A percentile compares a stretch with the other conserved stretches of the same genome.
These are phyloP conservation scores for Yarrowia yakushimensis DNA, from an alignment of 805 yeast species.

Conservation along the genomic window DNA sequence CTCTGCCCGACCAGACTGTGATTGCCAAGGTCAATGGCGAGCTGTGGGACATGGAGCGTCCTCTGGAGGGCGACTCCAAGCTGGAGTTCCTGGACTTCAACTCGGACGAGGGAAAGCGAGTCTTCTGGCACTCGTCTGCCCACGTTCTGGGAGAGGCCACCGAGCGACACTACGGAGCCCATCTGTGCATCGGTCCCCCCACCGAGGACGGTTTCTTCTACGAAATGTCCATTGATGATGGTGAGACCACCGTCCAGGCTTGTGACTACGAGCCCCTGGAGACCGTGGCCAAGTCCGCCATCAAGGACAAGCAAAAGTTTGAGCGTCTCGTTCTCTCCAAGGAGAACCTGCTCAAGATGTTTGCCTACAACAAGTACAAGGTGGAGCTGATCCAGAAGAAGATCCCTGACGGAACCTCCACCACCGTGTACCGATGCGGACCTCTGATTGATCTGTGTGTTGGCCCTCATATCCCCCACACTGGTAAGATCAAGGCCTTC, in stretches of 20 bases:
- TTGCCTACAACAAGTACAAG: slow-evolving; percentile 92
- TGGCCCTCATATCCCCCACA: slow-evolving; percentile 97
- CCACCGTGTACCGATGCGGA: slow-evolving; percentile 98
- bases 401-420: slow-evolving; percentile 91
- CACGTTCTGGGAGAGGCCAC: slow-evolving; percentile 97
- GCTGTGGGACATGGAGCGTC: slow-evolving; percentile 95
- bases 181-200: slow-evolving; percentile 92
- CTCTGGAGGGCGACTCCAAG: slow-evolving; percentile 66
- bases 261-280: slow-evolving; percentile 82
- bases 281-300: slow-evolving; percentile 79
- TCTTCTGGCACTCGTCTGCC: slow-evolving; percentile 98
- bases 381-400: slow-evolving; percentile 79
- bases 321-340: slow-evolving; percentile 90
- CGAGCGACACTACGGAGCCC: slow-evolving; percentile 94
- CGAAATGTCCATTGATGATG: slow-evolving; percentile 82
- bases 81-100: slow-evolving; percentile 89
- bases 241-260: slow-evolving; percentile 72
- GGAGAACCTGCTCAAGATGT: slow-evolving; percentile 89
- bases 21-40: slow-evolving; percentile 87
- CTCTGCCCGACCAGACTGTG: slow-evolving; percentile 83
- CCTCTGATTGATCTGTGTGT: slow-evolving; percentile 93
- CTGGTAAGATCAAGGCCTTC: slow-evolving; percentile 91
- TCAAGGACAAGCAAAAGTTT: slow-evolving; percentile 92
- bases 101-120: slow-evolving; percentile 89
- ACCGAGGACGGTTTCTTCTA: slow-evolving; percentile 97